These are phyloP conservation scores for Apocynum venetum DNA, from an alignment of 257 asterid species.

Conservation along the genomic window DNA sequence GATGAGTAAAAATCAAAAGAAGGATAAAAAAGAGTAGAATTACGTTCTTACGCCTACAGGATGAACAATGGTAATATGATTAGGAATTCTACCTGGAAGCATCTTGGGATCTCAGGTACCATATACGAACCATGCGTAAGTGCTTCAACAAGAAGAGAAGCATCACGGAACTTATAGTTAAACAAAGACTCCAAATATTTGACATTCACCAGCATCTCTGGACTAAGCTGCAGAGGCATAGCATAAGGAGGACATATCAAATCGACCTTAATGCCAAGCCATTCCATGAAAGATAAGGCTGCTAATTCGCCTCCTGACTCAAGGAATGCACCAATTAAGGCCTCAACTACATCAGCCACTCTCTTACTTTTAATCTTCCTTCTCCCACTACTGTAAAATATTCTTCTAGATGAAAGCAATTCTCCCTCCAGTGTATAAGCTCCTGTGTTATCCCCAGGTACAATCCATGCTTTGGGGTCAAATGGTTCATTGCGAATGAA, in stretches of 20 bases:
- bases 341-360: slow-evolving; percentile 80
- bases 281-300: slow-evolving; percentile 63
- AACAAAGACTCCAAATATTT: slow-evolving; percentile 42
- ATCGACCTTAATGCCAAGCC: slow-evolving; percentile 63
- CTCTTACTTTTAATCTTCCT: slow-evolving; percentile 45
- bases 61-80: background rate
- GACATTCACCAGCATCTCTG: slow-evolving; percentile 47
- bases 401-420: slow-evolving; percentile 23
- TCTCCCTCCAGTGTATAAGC: slow-evolving; percentile 30
- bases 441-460: slow-evolving; percentile 51
- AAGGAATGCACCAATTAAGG: slow-evolving; percentile 84
- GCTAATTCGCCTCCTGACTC: slow-evolving; percentile 59
- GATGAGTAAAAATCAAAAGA: too few relatives aligned
- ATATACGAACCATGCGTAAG: slow-evolving; percentile 89
- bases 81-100: slow-evolving; percentile 62
- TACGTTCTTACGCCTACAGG: background rate
- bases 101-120: slow-evolving; percentile 75
- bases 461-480: slow-evolving; percentile 60
- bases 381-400: slow-evolving; percentile 28
- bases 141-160: slow-evolving; percentile 78
- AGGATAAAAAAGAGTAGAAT: background rate
- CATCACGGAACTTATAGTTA: slow-evolving; percentile 50
- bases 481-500: slow-evolving; percentile 69
- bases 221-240: slow-evolving; percentile 35
- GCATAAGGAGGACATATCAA: slow-evolving; percentile 35